Base-by-base conservation (phyloP, 257 asterid species). In the Phtheirospermum japonicum region DNA sequence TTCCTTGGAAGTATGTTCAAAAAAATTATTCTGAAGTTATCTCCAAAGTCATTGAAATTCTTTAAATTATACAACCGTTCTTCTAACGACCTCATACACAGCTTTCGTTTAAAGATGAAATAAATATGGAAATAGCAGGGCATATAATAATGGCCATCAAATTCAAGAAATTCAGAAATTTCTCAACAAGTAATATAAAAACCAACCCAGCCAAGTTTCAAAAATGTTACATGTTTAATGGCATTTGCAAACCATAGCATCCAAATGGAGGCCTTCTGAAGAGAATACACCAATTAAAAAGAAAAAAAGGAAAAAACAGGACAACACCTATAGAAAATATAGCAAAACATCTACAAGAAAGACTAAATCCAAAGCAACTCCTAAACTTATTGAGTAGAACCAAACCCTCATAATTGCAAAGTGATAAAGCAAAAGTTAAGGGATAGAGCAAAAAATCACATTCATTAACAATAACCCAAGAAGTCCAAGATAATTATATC, bases 181-280 rank as follows among this genome's bases (percentile, higher is more conserved):
- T 42, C n/a, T 53, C 63, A 40, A 34, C 19, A 16, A 9, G 36
- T 5, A 0, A 2, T 14, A 48, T 11, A 18, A 7, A 43, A 12
- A 53, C 34, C 34, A 37, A 26, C 33, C 17, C 50, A 59, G 9
- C 32, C 6, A 4, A 59, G 16, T 5, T 9, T 12, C 6, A 17
- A n/a, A 13, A 33, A 18, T 16, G 19, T 7, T 18, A 26, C 48
- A 2, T 18, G 32, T 8, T 17, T 6, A 58, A 18, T 36, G 49
- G 14, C 63, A 23, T 13, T 17, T 58, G 6, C 40, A 61, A 60
- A 48, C 40, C 66, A 61, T 17, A 45, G 16, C 52, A 39, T 20
- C 53, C 20, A 59, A n/a, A 20, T 7, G 3, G 7, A 11, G 42
- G 7, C 0, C 32, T 42, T 28, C 9, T 14, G 2, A 18, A 18